These are phyloP conservation scores for Leccinum uliginosum DNA, from an alignment of 768 basidiomycete species.

Conservation along the genomic window DNA sequence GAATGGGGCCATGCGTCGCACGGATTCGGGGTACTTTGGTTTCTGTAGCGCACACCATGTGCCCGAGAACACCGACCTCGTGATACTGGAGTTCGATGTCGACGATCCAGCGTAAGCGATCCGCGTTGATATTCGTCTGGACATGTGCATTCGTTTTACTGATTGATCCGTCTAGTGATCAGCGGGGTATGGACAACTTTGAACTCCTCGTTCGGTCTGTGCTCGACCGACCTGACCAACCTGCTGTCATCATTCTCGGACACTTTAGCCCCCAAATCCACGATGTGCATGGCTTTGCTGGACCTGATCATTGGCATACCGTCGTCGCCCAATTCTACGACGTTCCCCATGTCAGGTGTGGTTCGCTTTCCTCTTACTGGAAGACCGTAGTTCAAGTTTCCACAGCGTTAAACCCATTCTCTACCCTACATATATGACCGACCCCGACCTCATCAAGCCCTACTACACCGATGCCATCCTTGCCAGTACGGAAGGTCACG, in stretches of 20 bases:
- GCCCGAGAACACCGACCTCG: slow-evolving; percentile 89
- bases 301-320: slow-evolving; percentile 87
- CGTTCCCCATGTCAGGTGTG: slow-evolving; percentile 78
- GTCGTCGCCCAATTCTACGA: slow-evolving; percentile 97
- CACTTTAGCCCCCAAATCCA: slow-evolving; percentile 91
- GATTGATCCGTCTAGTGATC: slow-evolving; percentile 44
- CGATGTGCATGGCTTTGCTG: slow-evolving; percentile 73
- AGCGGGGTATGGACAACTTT: slow-evolving; percentile 73
- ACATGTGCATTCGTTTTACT: background rate
- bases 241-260: slow-evolving; percentile 91
- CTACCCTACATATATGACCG: slow-evolving; percentile 76
- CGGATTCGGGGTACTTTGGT: slow-evolving; percentile 91
- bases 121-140: background rate
- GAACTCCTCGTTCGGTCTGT: slow-evolving; percentile 91
- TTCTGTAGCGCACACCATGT: slow-evolving; percentile 93
- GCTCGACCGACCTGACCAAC: slow-evolving; percentile 84
- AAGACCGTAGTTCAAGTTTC: background rate
- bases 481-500: slow-evolving; percentile 76
- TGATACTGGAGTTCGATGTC: slow-evolving; percentile 91
- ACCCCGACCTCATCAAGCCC: slow-evolving; percentile 58
- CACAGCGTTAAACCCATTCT: slow-evolving; percentile 72
- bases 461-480: slow-evolving; percentile 85
- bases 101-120: slow-evolving; percentile 78
- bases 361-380: slow-evolving; percentile 3
- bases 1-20: slow-evolving; percentile 91